Evolutionary conservation across 1,284 basidiomycete genomes (phyloP).

Genomic region (Wolfiporia cocos): DNA sequence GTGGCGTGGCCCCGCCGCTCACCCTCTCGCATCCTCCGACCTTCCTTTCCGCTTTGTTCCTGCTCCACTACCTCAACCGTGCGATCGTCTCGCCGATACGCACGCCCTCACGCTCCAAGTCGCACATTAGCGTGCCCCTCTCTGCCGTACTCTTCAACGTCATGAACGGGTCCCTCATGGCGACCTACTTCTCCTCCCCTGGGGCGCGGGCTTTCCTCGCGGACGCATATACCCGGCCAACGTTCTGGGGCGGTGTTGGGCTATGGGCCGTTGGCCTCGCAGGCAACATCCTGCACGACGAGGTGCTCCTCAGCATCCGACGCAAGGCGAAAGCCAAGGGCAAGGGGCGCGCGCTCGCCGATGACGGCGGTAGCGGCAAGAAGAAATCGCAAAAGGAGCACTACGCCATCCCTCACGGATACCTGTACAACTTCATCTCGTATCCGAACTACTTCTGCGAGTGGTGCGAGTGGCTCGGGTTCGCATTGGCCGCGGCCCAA

Average conservation of each 20-base stretch:
- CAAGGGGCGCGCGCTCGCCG: constrained; percentile 21
- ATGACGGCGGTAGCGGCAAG: constrained; percentile 15
- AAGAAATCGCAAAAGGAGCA: constrained; percentile 33
- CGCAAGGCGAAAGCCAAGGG: constrained; percentile 37
- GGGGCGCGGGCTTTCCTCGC: constrained; percentile 36
- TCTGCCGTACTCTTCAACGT: constrained; percentile 63
- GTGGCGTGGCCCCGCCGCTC: constrained; percentile 19
- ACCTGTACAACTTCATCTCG: constrained; percentile 76
- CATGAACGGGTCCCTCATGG: constrained; percentile 69
- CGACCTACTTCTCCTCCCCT: constrained; percentile 59
- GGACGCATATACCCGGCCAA: constrained; percentile 28
- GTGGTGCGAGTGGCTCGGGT: constrained; percentile 85
- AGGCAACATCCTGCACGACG: constrained; percentile 86
- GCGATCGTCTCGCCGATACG: constrained; percentile 79
- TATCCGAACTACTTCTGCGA: constrained; percentile 93
- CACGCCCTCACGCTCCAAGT: constrained; percentile 74
- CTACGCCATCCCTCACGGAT: constrained; percentile 82
- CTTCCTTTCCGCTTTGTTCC: constrained; percentile 55
- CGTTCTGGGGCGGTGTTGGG: constrained; percentile 57
- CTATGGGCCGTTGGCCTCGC: constrained; percentile 69
- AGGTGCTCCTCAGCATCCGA: constrained; percentile 75
- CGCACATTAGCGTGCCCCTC: constrained; percentile 65
- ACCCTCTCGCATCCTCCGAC: constrained; percentile 36
- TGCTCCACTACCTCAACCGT: constrained; percentile 82
- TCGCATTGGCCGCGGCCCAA: constrained; percentile 61